Base-by-base conservation (phyloP, 805 yeast species). In the Yarrowia sp. region DNA sequence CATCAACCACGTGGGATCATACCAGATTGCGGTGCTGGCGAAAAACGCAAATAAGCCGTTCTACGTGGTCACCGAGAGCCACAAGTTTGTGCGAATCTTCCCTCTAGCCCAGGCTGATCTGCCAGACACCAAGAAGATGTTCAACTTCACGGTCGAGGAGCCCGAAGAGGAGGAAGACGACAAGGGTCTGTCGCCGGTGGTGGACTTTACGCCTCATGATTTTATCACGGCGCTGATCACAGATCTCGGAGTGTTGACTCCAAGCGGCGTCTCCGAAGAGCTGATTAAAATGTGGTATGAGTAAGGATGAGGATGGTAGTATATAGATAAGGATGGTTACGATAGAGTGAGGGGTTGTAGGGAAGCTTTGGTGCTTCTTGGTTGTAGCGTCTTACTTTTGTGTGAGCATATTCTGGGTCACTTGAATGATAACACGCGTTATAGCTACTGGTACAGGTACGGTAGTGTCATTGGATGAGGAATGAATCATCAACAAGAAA, bases 221-320 rank as follows among this genome's bases (percentile, higher is more conserved):
- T 92, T 89, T 75, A 90, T 95, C 67, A 95, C 99, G 2, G 98
- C 98, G 3, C 84, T 95, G 72, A 92, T 95, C 70, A 94, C 99
- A 3, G 99, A 95, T 77, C 82, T 95, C 72, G 99, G 99, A 16
- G 98, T 95, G 0, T 83, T 95, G 73, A 95, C 99, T 8, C 97
- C 99, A 12, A 89, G 97, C 70, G 98, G 98, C 0, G 99, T 95
- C 22, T 89, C 97, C n/a, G 99, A 95, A 78, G 99, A 95, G 80
- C 84, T 95, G 78, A 95, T 95, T 77, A 95, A 95, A 80, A 92
- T 95, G 87, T 95, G 98, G 98, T 93, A 92, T 75, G 98, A 93
- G 78, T 93, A 77, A 77, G 16, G 8, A 22, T 10, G 11, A 38
- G 59, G 12, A 16, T 10, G 12, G 14, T 1, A 32, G 58, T 42